phyloP scores from a whole-genome alignment of 169 alveolate species.

The Cryptosporidium ryanae region DNA sequence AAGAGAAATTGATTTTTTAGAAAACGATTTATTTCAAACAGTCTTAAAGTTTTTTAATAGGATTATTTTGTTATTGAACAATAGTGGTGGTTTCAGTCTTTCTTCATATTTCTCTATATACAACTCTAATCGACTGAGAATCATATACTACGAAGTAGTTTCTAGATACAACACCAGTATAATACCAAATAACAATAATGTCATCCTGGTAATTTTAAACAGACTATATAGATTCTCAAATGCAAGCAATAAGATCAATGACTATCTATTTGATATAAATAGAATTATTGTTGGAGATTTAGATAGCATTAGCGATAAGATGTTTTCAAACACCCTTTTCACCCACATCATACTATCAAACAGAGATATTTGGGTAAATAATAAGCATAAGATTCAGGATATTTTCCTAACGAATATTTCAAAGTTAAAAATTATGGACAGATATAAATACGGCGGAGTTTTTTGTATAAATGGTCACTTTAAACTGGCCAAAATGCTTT shows the following conservation, averaged over 20 bases:
- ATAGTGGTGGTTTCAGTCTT: neutral
- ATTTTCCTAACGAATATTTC: neutral
- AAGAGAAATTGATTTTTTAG: too few relatives aligned
- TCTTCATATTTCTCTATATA: neutral
- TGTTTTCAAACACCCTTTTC: neutral
- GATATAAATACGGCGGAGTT: conserved; percentile 26
- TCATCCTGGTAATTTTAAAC: neutral
- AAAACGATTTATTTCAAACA: neutral
- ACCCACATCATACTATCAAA: neutral
- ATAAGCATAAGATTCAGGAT: neutral
- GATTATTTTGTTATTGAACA: neutral
- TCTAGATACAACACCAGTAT: neutral
- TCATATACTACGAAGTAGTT: neutral
- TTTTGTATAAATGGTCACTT: conserved; percentile 13
- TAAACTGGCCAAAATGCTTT: conserved; percentile 3
- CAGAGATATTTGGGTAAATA: neutral
- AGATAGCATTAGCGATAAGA: neutral
- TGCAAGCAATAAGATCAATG: neutral
- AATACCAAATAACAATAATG: neutral
- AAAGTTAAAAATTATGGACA: neutral
- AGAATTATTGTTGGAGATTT: neutral
- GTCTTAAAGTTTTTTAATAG: neutral
- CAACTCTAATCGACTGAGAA: neutral
- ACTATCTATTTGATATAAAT: neutral
- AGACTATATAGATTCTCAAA: neutral